Conservation (phyloP, 495 filamentous ascomycete species). For the Talaromyces liani region DNA sequence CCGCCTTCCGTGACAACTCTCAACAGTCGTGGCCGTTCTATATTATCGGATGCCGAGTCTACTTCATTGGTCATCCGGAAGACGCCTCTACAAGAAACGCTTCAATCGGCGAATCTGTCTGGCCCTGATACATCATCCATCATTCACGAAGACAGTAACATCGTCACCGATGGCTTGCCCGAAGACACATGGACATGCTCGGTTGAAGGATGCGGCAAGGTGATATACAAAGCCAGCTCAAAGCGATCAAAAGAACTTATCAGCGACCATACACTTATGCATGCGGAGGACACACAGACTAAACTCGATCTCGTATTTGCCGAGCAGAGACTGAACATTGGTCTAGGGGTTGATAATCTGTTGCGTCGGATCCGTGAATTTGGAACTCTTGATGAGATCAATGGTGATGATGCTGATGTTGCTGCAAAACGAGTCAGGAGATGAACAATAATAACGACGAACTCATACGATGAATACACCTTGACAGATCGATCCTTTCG, state of each 20-base stretch:
- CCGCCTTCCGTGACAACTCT: conserved; percentile 20
- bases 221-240: conserved; percentile 52
- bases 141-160: conserved; percentile 35
- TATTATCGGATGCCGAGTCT: conserved; percentile 23
- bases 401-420: conserved; percentile 6
- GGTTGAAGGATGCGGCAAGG: conserved; percentile 57
- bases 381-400: conserved; percentile 13
- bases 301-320: conserved; percentile 50
- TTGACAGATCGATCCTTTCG: neutral
- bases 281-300: conserved; percentile 56
- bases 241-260: conserved; percentile 52
- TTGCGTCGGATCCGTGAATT: conserved; percentile 23
- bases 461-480: neutral
- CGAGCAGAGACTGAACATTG: conserved; percentile 33
- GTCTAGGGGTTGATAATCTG: conserved; percentile 33
- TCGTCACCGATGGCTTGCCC: conserved; percentile 40
- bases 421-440: conserved; percentile 6
- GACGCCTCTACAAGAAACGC: conserved; percentile 27
- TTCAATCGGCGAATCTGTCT: conserved; percentile 20
- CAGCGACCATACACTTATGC: conserved; percentile 54
- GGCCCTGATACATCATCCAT: conserved; percentile 24
- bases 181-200: conserved; percentile 65
- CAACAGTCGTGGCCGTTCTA: conserved; percentile 21
- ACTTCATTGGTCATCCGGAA: conserved; percentile 25
- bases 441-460: neutral